Evolutionary conservation across 2,329 filamentous ascomycete genomes (phyloP).

Genomic region (Aspergillus pseudotamarii): DNA sequence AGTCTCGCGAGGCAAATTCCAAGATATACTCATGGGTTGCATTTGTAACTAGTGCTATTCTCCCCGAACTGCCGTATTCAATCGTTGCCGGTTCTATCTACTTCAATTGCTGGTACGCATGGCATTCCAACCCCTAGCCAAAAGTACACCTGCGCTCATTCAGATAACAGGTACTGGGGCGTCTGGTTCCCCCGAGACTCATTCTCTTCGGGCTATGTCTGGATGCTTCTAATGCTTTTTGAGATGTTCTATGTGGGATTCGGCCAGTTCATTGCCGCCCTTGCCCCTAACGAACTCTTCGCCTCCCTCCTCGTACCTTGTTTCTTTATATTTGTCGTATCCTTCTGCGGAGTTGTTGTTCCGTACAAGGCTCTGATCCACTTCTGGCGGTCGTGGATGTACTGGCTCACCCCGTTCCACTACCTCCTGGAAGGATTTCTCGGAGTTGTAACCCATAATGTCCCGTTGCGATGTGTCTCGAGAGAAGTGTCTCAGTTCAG

Average conservation of each 20-base stretch:
- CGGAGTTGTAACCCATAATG: conserved; percentile 56
- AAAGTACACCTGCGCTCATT: not conserved
- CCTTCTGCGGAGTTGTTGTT: conserved; percentile 75
- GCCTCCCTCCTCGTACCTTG: conserved; percentile 68
- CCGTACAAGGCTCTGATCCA: conserved; percentile 63
- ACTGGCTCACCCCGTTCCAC: conserved; percentile 68
- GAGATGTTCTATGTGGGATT: conserved; percentile 68
- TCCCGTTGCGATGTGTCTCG: conserved; percentile 58
- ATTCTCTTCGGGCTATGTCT: conserved; percentile 64
- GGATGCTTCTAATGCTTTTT: conserved; percentile 67
- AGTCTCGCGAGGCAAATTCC: conserved; percentile 71
- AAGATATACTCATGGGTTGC: conserved; percentile 80
- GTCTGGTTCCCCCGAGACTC: conserved; percentile 57
- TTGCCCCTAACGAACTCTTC: conserved; percentile 67
- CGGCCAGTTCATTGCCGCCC: conserved; percentile 68
- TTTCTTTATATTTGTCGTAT: conserved; percentile 70
- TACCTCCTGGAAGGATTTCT: conserved; percentile 68
- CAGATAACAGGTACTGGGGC: conserved; percentile 52
- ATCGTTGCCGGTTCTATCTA: conserved; percentile 67
- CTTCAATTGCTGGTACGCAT: conserved; percentile 63
- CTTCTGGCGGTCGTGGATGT: conserved; percentile 71
- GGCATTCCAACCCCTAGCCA: not conserved
- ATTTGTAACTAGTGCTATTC: conserved; percentile 65
- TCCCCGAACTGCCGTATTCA: conserved; percentile 72
- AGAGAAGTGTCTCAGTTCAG: conserved; percentile 64